Conservation (phyloP, 1,139 yeast species). For the Lodderomyces elongisporus region DNA sequence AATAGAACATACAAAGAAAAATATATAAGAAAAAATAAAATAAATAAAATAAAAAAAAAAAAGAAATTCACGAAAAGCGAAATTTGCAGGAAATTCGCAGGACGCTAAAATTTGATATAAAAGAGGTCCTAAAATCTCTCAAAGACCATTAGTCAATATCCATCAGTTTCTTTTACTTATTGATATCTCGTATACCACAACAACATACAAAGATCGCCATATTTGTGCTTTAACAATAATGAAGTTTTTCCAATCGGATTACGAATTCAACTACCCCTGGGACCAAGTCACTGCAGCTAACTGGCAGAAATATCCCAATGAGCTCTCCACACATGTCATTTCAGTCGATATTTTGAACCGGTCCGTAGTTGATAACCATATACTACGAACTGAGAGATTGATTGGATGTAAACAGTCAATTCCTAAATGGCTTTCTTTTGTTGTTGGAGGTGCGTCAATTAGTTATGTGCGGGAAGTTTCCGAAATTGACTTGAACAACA, state of each 20-base stretch:
- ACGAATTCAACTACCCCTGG: conserved; percentile 80
- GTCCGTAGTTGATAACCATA: conserved; percentile 51
- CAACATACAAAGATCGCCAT: no score
- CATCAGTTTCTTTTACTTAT: no score
- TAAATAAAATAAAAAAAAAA: conserved; percentile 2
- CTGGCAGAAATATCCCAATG: conserved; percentile 96
- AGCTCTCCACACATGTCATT: conserved; percentile 86
- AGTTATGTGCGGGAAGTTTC: conserved; percentile 88
- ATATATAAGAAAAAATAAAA: no score
- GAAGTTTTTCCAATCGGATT: conserved; percentile 73
- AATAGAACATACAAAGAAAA: no score
- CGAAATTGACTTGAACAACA: conserved; percentile 64
- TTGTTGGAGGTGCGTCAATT: conserved; percentile 70
- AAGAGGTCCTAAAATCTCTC: no score
- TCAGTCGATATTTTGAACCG: conserved; percentile 86
- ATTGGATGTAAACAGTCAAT: conserved; percentile 87
- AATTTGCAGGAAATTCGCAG: no score
- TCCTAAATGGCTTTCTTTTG: conserved; percentile 71
- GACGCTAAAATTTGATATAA: no score
- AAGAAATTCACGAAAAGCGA: background rate
- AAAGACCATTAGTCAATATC: no score
- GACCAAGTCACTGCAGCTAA: conserved; percentile 93
- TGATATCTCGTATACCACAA: no score
- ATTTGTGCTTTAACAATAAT: no score
- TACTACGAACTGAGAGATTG: conserved; percentile 75